Base-by-base conservation (phyloP, 2,329 filamentous ascomycete genomes). In the Diplodia intermedia region DNA sequence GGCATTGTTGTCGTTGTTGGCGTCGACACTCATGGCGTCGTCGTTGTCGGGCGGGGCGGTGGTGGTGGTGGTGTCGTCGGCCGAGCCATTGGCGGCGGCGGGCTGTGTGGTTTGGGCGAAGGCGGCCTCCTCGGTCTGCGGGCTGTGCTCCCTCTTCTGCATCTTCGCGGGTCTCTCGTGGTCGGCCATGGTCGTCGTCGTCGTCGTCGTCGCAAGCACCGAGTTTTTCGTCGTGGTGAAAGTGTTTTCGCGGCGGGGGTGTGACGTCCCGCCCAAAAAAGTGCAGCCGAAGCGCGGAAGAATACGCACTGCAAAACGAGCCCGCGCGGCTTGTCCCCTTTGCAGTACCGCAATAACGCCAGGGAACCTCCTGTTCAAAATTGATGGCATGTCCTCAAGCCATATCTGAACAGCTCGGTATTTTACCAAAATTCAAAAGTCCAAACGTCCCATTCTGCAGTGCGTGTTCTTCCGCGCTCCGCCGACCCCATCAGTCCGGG, bases 11-110 rank as follows among this genome's bases (percentile, higher is more conserved):
- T 31, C 52, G 31, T 52, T 4, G 4, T 20, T 18, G 23, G 3
- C 23, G 54, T 71, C 69, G n/a, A 69, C 26, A 18, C 70, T 68
- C 50, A 71, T 61, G 29, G 33, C 40, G 50, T 57, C 43, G 12
- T 57, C 47, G 11, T 33, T 23, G 38, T 62, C n/a, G 18, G 29
- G 47, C n/a, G 29, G 11, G 55, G 26, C 20, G 29, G 3, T 38
- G 31, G 29, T 12, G 8, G 54, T 20, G 38, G 20, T 57, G 50
- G 52, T 26, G 23, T 9, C 7, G 29, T 8, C 52, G 18, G 43
- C 43, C n/a, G 66, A 33, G 49, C 50, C 66, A 62, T 55, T 68
- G 66, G 47, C 57, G 36, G 56, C 8, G n/a, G 9, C 7, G 18
- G 47, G n/a, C 7, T 20, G 15, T 12, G 53, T 38, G 26, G 36